Evolutionary conservation across 2,329 filamentous ascomycete genomes (phyloP), one percentile per base, ranked within the genome.

Genomic region (Neurospora sp.): DNA sequence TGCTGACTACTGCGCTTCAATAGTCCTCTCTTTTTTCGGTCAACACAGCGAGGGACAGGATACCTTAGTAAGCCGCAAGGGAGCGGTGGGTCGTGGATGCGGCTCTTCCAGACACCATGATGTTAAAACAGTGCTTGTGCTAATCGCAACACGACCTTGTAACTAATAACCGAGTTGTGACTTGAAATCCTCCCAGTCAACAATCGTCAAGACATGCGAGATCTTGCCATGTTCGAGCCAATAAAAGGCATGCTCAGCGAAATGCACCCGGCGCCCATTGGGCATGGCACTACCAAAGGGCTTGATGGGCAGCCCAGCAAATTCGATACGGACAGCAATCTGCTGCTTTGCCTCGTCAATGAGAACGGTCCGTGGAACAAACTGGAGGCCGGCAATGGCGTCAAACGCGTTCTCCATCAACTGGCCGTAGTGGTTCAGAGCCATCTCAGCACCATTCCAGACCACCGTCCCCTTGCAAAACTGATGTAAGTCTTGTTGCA

Each of bases 221-320:
- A 75, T 75, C 70, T 70, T 74, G 2, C 74, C 72, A n/a, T 69
- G 43, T 11, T 74, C 73, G 17, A 75, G 69, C 74, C 73, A 74
- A 42, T 75, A 75, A n/a, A 75, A 73, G 9, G 71, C 74, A 67
- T 74, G 73, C 43, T 75, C 73, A 3, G 72, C 68, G 66, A 74
- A 75, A 5, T 66, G 46, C 3, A 75, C 74, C 17, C 68, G 36
- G 6, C 69, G 62, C 4, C 74, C 74, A 11, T 70, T 74, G 4
- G 74, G 74, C 4, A 70, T 46, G 0, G 52, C 74, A 23, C 73
- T 71, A 15, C 69, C 70, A 38, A 68, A 74, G 4, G 68, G 67
- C 39, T 73, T 74, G 23, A 73, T 69, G 2, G 74, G 74, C 6
- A 72, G 71, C 7, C 74, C 73, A 3, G 66, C 67, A 40, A 75